Conservation (phyloP, 495 filamentous ascomycete genomes). For the Penicillium ucsense region DNA sequence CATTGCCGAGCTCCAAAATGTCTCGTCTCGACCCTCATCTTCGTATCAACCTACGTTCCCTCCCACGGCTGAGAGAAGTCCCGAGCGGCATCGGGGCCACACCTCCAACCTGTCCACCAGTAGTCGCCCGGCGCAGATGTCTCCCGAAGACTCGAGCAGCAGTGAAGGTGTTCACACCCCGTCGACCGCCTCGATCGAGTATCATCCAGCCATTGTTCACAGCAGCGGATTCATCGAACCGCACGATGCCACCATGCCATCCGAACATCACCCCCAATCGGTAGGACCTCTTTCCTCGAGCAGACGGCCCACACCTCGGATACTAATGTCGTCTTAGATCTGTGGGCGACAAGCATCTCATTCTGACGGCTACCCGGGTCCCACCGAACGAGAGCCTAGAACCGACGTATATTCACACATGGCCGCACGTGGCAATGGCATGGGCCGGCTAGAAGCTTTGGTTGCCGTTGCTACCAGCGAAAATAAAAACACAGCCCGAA, state of each 20-base stretch:
- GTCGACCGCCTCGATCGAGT: constrained; percentile 50
- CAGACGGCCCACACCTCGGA: constrained; percentile 19
- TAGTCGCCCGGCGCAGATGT: constrained; percentile 42
- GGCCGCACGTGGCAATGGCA: constrained; percentile 33
- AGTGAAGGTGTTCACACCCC: constrained; percentile 62
- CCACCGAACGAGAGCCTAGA: constrained; percentile 23
- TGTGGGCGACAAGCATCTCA: constrained; percentile 28
- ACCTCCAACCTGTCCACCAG: constrained; percentile 15
- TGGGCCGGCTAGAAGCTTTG: constrained; percentile 71
- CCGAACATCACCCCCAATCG: constrained; percentile 30
- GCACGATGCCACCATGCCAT: constrained; percentile 32
- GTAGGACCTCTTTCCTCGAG: constrained; percentile 30
- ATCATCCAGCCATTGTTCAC: constrained; percentile 55
- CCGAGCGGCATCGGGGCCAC: constrained; percentile 24
- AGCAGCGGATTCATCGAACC: constrained; percentile 53
- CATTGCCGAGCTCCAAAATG: constrained; percentile 31
- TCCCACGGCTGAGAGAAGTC: constrained; percentile 19
- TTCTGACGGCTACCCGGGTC: constrained; percentile 24
- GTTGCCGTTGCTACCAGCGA: constrained; percentile 87
- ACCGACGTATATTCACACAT: constrained; percentile 22
- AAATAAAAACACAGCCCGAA: constrained; percentile 47
- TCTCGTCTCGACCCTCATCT: constrained; percentile 32
- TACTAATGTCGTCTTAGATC: constrained; percentile 36
- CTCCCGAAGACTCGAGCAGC: constrained; percentile 64
- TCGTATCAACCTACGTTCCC: constrained; percentile 31